Evolutionary conservation across 495 filamentous ascomycete genomes (phyloP).

Genomic region (Penicillium arizonense): DNA sequence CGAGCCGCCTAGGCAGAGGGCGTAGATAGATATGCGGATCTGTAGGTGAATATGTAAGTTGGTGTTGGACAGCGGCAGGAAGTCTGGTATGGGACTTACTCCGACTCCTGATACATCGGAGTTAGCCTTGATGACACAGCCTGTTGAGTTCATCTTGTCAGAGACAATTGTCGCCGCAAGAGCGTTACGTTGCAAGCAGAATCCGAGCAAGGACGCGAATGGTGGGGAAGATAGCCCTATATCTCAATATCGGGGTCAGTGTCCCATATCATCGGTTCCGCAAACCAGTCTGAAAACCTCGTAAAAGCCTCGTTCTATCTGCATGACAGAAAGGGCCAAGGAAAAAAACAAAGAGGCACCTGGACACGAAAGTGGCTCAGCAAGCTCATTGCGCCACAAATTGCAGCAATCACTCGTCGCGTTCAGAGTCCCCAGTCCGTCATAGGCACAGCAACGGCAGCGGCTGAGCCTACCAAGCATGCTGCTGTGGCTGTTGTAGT

Average conservation of each 20-base stretch:
- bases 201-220: neutral
- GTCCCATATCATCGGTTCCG: neutral
- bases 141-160: slow-evolving; percentile 12
- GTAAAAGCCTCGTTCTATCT: neutral
- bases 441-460: neutral
- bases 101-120: slow-evolving; percentile 16
- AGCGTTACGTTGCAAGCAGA: neutral
- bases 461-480: neutral
- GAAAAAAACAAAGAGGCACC: neutral
- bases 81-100: slow-evolving; percentile 1
- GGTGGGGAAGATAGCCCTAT: neutral
- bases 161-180: neutral
- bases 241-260: neutral
- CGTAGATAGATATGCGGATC: slow-evolving; percentile 17
- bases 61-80: neutral
- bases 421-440: neutral
- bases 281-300: no score
- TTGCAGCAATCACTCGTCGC: neutral
- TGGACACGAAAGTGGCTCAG: neutral
- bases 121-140: slow-evolving; percentile 13
- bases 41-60: neutral
- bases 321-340: neutral
- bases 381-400: slow-evolving; percentile 3
- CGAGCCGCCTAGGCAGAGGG: slow-evolving; percentile 17
- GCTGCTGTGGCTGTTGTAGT: neutral